Base-by-base conservation (phyloP, 306 rosid genomes). In the Cucurbita ficifolia region DNA sequence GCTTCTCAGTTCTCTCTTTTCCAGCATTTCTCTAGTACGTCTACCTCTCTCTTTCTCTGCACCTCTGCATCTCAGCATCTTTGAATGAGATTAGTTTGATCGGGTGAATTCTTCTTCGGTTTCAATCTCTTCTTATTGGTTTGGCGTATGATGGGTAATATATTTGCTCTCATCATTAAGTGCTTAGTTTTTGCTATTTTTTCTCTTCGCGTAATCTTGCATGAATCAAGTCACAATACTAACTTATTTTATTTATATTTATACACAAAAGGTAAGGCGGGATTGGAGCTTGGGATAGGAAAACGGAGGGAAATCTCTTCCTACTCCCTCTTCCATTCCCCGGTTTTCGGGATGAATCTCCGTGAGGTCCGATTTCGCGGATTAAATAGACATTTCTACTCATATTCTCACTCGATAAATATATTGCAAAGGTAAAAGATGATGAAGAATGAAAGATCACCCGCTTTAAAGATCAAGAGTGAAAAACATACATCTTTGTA, bases 381-480 rank as follows among this genome's bases (percentile, higher is more conserved):
- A 3, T 29, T 29, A 29, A 29, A 29, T 29, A 0, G 33, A 29
- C 33, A 29, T 29, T 29, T 29, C 3, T 29, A 29, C 4, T 29
- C 33, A 29, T 29, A 24, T 24, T 24, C 29, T 24, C 29, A 24
- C 3, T 24, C 92, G 86, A 90, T 83, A 88, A 93, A 83, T 97
- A 93, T 80, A 83, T 93, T 81, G 85, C 87, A 36, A 94, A 86
- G 84, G 90, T 89, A 79, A 89, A 86, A 70, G 98, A 90, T 76
- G 98, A 94, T 83, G 88, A 85, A 46, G 97, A 90, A 77, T 90
- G 97, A 95, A 91, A 94, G 82, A 88, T 90, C 21, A 85, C 76
- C 88, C 90, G 11, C 80, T 94, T 70, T 85, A 95, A 51, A 86
- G 96, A 81, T 83, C 88, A n/a, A n/a, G n/a, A n/a, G n/a, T n/a